A percentile compares a stretch with the other conserved stretches of the same genome.
Conservation (phyloP, 1,284 basidiomycete genomes). For the Sporisorium scitamineum region DNA sequence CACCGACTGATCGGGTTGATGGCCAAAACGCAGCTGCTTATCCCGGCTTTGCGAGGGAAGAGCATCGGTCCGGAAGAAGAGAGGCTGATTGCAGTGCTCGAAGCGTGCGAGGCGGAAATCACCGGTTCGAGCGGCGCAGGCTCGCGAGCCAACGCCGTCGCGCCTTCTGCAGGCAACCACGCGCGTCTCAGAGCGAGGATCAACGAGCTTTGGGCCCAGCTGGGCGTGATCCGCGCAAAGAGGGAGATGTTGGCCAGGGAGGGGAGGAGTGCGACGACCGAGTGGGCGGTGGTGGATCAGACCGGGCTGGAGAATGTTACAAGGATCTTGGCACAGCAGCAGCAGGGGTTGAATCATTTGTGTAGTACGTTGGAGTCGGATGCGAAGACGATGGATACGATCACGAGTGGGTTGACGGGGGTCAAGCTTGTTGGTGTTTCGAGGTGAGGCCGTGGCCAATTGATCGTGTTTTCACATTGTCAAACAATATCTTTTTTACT, state of each 20-base stretch:
- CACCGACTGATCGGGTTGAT: slow-evolving; percentile 57
- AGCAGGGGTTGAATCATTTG: slow-evolving; percentile 65
- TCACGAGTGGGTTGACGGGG: slow-evolving; percentile 54
- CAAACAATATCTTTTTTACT: background rate
- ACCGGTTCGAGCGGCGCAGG: slow-evolving; percentile 27
- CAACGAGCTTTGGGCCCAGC: slow-evolving; percentile 67
- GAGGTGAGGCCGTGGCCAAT: slow-evolving; percentile 10
- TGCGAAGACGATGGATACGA: slow-evolving; percentile 60
- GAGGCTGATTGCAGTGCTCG: slow-evolving; percentile 50
- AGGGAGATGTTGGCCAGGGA: slow-evolving; percentile 52
- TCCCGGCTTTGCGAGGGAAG: slow-evolving; percentile 59
- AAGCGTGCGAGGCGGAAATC: slow-evolving; percentile 64
- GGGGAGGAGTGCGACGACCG: slow-evolving; percentile 49
- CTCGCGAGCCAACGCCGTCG: too few species aligned
- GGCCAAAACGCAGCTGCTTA: slow-evolving; percentile 49
- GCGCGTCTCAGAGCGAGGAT: slow-evolving; percentile 57
- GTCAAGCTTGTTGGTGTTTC: slow-evolving; percentile 60
- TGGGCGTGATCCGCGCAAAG: slow-evolving; percentile 62
- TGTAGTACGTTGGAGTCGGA: slow-evolving; percentile 59
- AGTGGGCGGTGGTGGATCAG: slow-evolving; percentile 68
- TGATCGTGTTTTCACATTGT: background rate
- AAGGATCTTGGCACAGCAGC: slow-evolving; percentile 60
- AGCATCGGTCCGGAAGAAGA: slow-evolving; percentile 62
- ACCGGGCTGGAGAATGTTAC: slow-evolving; percentile 60
- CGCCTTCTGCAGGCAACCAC: slow-evolving; percentile 26